These are phyloP conservation scores for Filobasidium wieringae DNA, from an alignment of 768 basidiomycete genomes.

Conservation along the genomic window DNA sequence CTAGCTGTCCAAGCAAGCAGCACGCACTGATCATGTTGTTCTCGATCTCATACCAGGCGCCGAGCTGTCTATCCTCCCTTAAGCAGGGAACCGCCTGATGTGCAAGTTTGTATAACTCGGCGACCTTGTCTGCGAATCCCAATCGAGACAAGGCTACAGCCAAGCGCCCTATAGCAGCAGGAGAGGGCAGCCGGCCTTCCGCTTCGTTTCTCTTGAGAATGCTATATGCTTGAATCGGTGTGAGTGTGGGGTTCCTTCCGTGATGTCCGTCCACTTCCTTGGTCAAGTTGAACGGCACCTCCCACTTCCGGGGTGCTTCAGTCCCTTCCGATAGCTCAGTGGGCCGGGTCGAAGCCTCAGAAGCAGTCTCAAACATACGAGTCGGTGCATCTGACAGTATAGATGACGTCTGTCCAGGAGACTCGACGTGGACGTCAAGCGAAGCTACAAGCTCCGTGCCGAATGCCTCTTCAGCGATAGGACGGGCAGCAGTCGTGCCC, in stretches of 20 bases:
- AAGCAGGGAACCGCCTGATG: conserved; percentile 50
- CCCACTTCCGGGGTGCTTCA: background rate
- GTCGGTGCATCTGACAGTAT: too few relatives aligned
- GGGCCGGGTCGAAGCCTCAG: conserved; percentile 14
- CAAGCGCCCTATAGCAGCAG: conserved; percentile 49
- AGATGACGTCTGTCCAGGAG: too few relatives aligned
- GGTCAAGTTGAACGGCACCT: conserved; percentile 7
- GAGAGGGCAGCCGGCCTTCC: conserved; percentile 20
- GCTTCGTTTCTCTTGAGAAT: conserved; percentile 38
- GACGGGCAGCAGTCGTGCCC: too few relatives aligned
- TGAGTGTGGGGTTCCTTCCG: conserved; percentile 20
- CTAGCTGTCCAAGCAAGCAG: conserved; percentile 67
- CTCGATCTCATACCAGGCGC: conserved; percentile 66
- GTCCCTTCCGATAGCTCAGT: background rate
- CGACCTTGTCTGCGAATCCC: conserved; percentile 52
- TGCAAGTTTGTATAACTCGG: conserved; percentile 55
- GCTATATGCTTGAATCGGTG: conserved; percentile 44
- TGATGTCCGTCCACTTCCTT: conserved; percentile 18
- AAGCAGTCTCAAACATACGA: too few relatives aligned
- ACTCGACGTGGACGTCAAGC: too few relatives aligned
- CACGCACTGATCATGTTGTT: conserved; percentile 79
- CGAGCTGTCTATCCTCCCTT: conserved; percentile 44
- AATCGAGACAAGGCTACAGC: conserved; percentile 59
- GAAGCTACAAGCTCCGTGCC: too few relatives aligned
- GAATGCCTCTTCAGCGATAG: too few relatives aligned